A percentile compares a stretch with the other conserved stretches of the same genome.
These are phyloP conservation scores for Tetragonia tetragonoides DNA, from an alignment of 148 eudicot genomes.

Conservation along the genomic window DNA sequence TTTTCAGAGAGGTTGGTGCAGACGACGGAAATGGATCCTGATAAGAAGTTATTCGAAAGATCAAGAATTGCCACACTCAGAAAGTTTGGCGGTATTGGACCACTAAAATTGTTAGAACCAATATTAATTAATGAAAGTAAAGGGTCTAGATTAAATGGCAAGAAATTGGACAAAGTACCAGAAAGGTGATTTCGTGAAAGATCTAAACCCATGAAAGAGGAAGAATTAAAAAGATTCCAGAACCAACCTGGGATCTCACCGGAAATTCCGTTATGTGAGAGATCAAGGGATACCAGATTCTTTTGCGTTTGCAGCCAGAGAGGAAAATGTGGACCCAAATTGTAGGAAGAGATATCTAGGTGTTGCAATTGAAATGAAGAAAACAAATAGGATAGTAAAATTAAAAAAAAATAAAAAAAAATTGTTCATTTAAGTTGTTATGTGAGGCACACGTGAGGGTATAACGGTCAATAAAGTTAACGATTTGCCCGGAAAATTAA, in stretches of 20 bases:
- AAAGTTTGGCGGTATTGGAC: constrained; percentile 26
- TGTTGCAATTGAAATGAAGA: constrained; percentile 34
- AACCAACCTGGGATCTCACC: too few species aligned
- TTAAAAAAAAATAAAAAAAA: too few species aligned
- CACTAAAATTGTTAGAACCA: constrained; percentile 37
- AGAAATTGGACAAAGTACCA: constrained; percentile 29
- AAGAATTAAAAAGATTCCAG: too few species aligned
- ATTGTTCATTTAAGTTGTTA: too few species aligned
- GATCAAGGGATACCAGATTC: constrained; percentile 29
- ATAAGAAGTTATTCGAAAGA: constrained; percentile 8
- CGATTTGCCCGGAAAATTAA: too few species aligned
- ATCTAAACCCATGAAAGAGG: too few species aligned
- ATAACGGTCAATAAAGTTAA: too few species aligned
- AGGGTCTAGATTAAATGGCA: constrained; percentile 14
- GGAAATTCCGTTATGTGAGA: constrained; percentile 26
- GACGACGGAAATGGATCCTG: constrained; percentile 4
- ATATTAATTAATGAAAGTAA: constrained; percentile 30
- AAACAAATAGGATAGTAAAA: too few species aligned
- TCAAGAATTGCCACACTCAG: too few species aligned
- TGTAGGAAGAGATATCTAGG: constrained; percentile 31
- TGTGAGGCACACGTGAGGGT: too few species aligned
- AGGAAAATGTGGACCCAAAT: constrained; percentile 38
- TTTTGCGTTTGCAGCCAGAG: constrained; percentile 32
- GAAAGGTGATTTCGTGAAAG: too few species aligned
- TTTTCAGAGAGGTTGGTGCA: constrained; percentile 6